Conservation (phyloP, 345 rosid genomes). For the Eutrema heterophyllum region DNA sequence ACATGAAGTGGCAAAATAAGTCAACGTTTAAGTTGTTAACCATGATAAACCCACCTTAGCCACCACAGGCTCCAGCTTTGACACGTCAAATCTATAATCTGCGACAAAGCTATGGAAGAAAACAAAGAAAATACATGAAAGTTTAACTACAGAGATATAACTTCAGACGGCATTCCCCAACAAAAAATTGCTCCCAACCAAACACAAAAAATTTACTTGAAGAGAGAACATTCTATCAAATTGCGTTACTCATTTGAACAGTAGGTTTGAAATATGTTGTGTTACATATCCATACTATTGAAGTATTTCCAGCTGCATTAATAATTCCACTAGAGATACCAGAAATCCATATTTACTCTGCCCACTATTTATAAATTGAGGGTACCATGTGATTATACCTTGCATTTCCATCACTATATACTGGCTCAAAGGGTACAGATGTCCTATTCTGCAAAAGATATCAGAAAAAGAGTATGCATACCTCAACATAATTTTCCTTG, state of each 20-base stretch:
- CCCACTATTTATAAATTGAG: neutral
- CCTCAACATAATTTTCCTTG: neutral
- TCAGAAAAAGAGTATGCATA: neutral
- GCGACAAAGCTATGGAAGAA: conserved; percentile 59
- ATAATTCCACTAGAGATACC: neutral
- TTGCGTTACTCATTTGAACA: neutral
- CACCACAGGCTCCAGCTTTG: conserved; percentile 92
- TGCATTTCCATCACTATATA: conserved; percentile 84
- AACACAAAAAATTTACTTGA: neutral
- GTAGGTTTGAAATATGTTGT: neutral
- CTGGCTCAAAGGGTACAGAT: conserved; percentile 75
- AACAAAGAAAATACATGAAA: conserved; percentile 5
- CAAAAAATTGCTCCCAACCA: neutral
- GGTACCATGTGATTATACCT: conserved; percentile 42
- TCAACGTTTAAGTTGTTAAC: neutral
- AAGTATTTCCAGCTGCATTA: neutral
- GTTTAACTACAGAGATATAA: neutral
- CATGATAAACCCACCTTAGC: conserved; percentile 63
- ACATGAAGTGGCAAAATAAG: neutral
- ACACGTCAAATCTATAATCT: conserved; percentile 77
- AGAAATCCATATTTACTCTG: neutral
- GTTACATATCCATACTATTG: neutral
- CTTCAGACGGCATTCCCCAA: neutral
- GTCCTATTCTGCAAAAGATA: conserved; percentile 64
- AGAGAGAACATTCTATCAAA: neutral